These are phyloP conservation scores for Jamesozyma rosinii DNA, from an alignment of 805 yeast species.

Conservation along the genomic window DNA sequence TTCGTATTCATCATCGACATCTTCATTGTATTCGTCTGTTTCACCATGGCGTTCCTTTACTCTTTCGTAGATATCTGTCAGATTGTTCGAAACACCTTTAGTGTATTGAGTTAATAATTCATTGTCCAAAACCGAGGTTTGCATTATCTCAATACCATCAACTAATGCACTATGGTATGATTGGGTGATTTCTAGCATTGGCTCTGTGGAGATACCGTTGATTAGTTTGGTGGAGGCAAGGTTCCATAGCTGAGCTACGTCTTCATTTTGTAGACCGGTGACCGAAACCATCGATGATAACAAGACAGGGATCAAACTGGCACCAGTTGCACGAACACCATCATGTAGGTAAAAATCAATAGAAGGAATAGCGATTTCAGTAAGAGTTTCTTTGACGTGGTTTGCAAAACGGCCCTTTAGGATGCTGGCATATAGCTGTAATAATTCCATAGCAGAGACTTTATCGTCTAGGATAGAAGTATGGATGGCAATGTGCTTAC, in stretches of 20 bases:
- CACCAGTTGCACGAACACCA: slow-evolving; percentile 88
- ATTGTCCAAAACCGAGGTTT: slow-evolving; percentile 48
- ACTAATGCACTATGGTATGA: slow-evolving; percentile 67
- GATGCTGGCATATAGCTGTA: slow-evolving; percentile 76
- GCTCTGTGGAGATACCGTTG: slow-evolving; percentile 62
- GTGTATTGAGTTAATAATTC: slow-evolving; percentile 50
- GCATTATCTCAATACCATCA: slow-evolving; percentile 57
- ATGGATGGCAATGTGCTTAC: slow-evolving; percentile 89
- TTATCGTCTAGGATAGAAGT: slow-evolving; percentile 92
- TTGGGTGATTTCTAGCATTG: slow-evolving; percentile 72
- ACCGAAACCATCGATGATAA: slow-evolving; percentile 50
- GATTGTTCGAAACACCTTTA: slow-evolving; percentile 48
- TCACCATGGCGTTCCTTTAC: slow-evolving; percentile 62
- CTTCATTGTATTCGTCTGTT: slow-evolving; percentile 84
- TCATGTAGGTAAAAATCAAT: slow-evolving; percentile 86
- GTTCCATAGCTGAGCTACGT: slow-evolving; percentile 62
- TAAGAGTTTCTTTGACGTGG: slow-evolving; percentile 68
- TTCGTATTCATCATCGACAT: slow-evolving; percentile 71
- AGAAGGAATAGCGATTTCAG: slow-evolving; percentile 77
- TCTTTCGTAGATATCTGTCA: slow-evolving; percentile 61
- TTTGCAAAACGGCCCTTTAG: slow-evolving; percentile 75
- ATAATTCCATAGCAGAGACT: slow-evolving; percentile 80
- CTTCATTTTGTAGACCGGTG: slow-evolving; percentile 43
- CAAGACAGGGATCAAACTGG: slow-evolving; percentile 71
- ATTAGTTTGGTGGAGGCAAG: slow-evolving; percentile 59